Base-by-base conservation (phyloP, 768 basidiomycete genomes). In the Tricholoma terreum region DNA sequence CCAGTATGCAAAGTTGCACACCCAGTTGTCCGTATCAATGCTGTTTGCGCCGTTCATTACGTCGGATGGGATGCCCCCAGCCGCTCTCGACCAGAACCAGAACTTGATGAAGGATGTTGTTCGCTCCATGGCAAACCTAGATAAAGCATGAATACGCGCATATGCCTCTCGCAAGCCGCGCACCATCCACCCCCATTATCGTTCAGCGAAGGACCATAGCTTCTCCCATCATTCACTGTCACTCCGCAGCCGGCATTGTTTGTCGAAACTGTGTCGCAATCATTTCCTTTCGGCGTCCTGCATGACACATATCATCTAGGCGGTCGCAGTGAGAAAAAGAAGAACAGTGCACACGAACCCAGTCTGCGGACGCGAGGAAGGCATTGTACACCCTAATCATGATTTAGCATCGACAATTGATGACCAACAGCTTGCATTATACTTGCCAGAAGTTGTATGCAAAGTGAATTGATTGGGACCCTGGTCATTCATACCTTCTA, bases 81-180 rank as follows among this genome's bases (percentile, higher is more conserved):
- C 75, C 49, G 69, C 71, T 42, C 85, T 76, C 0, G 84, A 75
- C 85, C 86, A 90, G 72, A 87, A 90, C 82, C 84, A 90, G 48
- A 89, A 75, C 59, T 84, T 86, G 65, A 90, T 83, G 65, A 77
- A 82, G 4, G 65, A 63, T 21, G 69, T 59, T 0, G 85, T 85
- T 34, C 86, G 78, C 65, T 87, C 84, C 64, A 87, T 73, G 0
- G 85, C 87, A 67, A 77, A 86, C 81, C 82, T 86, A 60, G 19
- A 4, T 35, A 35, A 40, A 8, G 30, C 24, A 27, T 52, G 15
- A 33, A 31, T 5, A 10, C 15, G 27, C 14, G 17, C 36, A 3
- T 11, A 24, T 14, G 24, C 11, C 12, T 42, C 22, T 48, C 40
- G 33, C 19, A 52, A 17, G 4, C 24, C 14, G 65, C 76, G 36